phyloP scores from a whole-genome alignment of 768 basidiomycete species.

The Plicaturopsis crispa region DNA sequence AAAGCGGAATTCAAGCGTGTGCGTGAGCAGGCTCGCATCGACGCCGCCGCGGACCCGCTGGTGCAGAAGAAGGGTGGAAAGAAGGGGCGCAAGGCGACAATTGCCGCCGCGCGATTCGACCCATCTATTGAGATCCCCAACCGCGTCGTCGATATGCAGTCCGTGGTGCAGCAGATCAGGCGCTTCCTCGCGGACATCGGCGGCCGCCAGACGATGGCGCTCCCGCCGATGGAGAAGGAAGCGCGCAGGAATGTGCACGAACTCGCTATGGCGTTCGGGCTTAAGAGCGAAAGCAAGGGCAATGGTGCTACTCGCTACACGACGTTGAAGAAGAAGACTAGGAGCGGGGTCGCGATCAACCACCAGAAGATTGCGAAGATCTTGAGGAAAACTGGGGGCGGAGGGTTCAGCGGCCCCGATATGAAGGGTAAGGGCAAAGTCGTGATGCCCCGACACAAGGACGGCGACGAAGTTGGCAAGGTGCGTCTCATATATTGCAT shows the following conservation, averaged over 20 bases:
- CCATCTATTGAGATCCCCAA: conserved; percentile 33
- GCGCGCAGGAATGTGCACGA: conserved; percentile 72
- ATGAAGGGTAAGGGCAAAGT: conserved; percentile 9
- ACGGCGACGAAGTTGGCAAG: conserved; percentile 88
- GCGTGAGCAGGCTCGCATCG: conserved; percentile 48
- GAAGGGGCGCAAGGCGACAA: conserved; percentile 64
- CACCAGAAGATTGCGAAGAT: conserved; percentile 51
- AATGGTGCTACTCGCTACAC: conserved; percentile 66
- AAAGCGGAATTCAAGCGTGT: conserved; percentile 72
- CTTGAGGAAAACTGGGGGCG: conserved; percentile 22
- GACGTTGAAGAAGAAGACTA: conserved; percentile 62
- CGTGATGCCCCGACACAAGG: conserved; percentile 45
- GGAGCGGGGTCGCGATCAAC: conserved; percentile 45
- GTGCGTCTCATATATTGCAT: conserved; percentile 29
- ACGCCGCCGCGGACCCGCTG: conserved; percentile 57
- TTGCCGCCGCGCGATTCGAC: conserved; percentile 44
- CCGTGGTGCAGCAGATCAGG: conserved; percentile 65
- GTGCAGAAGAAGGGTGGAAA: conserved; percentile 55
- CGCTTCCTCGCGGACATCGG: conserved; percentile 56
- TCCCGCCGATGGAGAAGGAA: conserved; percentile 75
- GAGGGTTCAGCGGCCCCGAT: conserved; percentile 15
- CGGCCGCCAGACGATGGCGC: conserved; percentile 43
- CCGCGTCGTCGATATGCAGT: conserved; percentile 53
- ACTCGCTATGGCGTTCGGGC: conserved; percentile 66
- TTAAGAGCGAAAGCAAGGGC: conserved; percentile 77